Evolutionary conservation across 2,329 filamentous ascomycete genomes (phyloP), one percentile per base, ranked within the genome.

Genomic region (Verticillium dahliae): DNA sequence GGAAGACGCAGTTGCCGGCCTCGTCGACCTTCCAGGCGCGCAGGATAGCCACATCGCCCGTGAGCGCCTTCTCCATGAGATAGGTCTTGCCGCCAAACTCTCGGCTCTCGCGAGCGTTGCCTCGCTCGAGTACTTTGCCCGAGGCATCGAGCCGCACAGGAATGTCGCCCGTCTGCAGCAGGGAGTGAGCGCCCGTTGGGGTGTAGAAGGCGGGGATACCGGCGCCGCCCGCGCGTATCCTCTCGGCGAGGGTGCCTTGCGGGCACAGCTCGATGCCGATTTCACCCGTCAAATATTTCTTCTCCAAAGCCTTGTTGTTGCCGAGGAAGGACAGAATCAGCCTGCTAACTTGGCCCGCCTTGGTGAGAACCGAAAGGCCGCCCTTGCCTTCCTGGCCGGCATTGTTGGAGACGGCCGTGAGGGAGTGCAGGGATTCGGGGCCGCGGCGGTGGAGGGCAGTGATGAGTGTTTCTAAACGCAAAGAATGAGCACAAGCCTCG

Each of bases 171-270:
- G 83, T 83, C 72, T 90, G 85, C 1, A 91, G 76, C 7, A 89
- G 80, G 0, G 88, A 90, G 61, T 86, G 81, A 41, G 84, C 85
- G 61, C 86, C 90, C 0, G 90, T 91, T 0, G 90, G 87, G 0
- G 91, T 93, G 70, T 87, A 95, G 71, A 95, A 93, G 0, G 90
- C 90, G 1, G 90, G 90, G 58, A 93, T 91, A 9, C 90, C 90
- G 31, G 88, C 88, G 4, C 90, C 90, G 1, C 85, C 90, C 6
- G 89, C 89, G 52, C 89, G 80, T 68, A 91, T 83, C 66, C 89
- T 81, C 77, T 91, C 89, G 0, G 88, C 89, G 59, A 91, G 79
- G 0, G 88, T 90, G 4, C 90, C 90, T 68, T 93, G 90, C 0
- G 90, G 90, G 61, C 88, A 91, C 52, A 93, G 78, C 74, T 93